These are phyloP conservation scores for Aeschynomene evenia DNA, from an alignment of 306 rosid species.

Conservation along the genomic window DNA sequence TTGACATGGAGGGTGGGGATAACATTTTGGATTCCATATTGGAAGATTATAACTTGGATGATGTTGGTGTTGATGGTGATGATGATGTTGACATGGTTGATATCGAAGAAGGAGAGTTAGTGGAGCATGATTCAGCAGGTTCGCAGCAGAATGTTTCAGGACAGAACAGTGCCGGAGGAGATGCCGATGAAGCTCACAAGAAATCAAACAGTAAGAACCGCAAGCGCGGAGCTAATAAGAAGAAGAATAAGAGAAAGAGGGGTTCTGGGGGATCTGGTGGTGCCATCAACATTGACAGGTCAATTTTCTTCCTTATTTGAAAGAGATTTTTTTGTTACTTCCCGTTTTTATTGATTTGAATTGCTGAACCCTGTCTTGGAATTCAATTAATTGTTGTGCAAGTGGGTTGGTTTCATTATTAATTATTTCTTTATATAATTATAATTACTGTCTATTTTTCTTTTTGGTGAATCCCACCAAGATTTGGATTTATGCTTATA, in stretches of 20 bases:
- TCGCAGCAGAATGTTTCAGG: conserved; percentile 23
- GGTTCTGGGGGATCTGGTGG: conserved; percentile 34
- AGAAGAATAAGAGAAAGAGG: conserved; percentile 57
- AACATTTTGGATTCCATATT: conserved; percentile 60
- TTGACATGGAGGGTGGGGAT: conserved; percentile 61
- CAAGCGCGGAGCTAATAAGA: conserved; percentile 57
- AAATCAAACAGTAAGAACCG: conserved; percentile 39
- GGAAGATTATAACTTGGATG: conserved; percentile 48
- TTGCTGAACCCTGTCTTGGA: not conserved
- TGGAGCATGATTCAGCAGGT: conserved; percentile 28
- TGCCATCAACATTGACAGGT: conserved; percentile 64
- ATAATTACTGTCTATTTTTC: not conserved
- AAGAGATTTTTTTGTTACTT: not conserved
- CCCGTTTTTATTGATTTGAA: not conserved
- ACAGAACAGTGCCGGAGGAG: conserved; percentile 25
- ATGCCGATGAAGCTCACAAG: conserved; percentile 25
- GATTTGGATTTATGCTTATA: not conserved
- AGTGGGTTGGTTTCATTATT: not conserved
- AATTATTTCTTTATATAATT: not conserved
- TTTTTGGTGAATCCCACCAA: not conserved
- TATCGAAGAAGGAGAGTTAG: conserved; percentile 82
- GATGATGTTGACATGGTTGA: conserved; percentile 85
- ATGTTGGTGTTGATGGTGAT: conserved; percentile 13
- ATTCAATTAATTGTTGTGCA: not conserved
- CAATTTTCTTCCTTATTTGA: not conserved